Conservation (phyloP, 2,329 filamentous ascomycete genomes). For the Emericellopsis atlantica region DNA sequence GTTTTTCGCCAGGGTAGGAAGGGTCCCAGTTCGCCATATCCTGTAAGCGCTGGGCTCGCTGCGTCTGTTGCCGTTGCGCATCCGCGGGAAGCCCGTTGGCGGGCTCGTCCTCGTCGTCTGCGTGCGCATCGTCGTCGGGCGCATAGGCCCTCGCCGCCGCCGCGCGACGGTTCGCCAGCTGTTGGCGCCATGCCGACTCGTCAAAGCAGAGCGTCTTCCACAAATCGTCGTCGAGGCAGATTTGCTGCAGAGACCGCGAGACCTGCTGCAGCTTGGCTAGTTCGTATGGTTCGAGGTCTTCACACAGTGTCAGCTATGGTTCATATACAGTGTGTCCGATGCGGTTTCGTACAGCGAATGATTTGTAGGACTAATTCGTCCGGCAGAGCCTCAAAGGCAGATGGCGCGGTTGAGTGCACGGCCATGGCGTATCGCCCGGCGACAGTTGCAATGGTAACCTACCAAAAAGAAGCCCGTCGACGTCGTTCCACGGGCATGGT, state of each 20-base stretch:
- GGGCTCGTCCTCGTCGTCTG: background rate
- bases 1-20: slow-evolving; percentile 53
- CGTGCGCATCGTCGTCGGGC: background rate
- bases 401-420: background rate
- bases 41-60: slow-evolving; percentile 18
- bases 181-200: slow-evolving; percentile 51
- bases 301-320: slow-evolving; percentile 7
- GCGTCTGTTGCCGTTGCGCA: background rate
- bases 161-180: slow-evolving; percentile 31
- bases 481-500: no score
- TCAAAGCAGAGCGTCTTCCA: slow-evolving; percentile 71
- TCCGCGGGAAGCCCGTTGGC: background rate
- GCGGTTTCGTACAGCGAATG: slow-evolving; percentile 38
- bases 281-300: slow-evolving; percentile 22
- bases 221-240: slow-evolving; percentile 61
- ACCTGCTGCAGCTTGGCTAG: slow-evolving; percentile 57
- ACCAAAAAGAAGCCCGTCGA: no score
- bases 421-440: background rate
- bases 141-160: slow-evolving; percentile 10
- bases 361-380: slow-evolving; percentile 32
- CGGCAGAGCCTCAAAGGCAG: background rate
- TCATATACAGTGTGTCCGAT: slow-evolving; percentile 2
- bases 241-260: slow-evolving; percentile 49
- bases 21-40: slow-evolving; percentile 77
- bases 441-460: background rate